phyloP scores from a whole-genome alignment of 2,329 filamentous ascomycete genomes.

The Trichophyton mentagrophytes region DNA sequence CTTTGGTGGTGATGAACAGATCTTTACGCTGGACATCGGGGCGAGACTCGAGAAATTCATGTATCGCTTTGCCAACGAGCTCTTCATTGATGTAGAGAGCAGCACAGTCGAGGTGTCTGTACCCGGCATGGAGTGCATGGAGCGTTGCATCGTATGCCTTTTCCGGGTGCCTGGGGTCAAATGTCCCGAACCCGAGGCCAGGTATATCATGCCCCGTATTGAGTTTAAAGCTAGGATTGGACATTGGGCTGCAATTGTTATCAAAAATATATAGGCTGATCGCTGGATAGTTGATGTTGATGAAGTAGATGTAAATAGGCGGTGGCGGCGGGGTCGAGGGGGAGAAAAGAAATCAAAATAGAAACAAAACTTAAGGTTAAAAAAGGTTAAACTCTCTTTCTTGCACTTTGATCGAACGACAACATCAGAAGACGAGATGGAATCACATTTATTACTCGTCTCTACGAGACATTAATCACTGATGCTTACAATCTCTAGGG shows the following conservation, averaged over 20 bases:
- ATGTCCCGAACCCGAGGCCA: slow-evolving; percentile 53
- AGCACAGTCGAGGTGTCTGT: slow-evolving; percentile 45
- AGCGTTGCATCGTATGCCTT: slow-evolving; percentile 43
- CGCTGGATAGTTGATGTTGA: background rate
- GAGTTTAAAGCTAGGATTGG: slow-evolving; percentile 34
- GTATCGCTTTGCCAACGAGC: slow-evolving; percentile 41
- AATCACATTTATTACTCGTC: background rate
- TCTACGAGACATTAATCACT: background rate
- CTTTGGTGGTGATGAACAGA: slow-evolving; percentile 42
- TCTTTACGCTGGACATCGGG: slow-evolving; percentile 37
- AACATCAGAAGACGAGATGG: background rate
- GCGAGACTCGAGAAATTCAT: slow-evolving; percentile 42
- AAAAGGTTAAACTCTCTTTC: background rate
- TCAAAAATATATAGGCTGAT: background rate
- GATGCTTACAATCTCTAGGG: background rate
- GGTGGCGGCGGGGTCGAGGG: background rate
- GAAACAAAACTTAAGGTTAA: background rate
- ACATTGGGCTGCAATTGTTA: background rate
- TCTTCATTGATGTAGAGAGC: slow-evolving; percentile 44
- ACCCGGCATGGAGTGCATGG: slow-evolving; percentile 40
- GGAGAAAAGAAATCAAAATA: background rate
- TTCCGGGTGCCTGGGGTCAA: slow-evolving; percentile 43
- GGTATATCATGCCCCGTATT: slow-evolving; percentile 50
- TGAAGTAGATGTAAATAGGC: background rate
- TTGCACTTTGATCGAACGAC: background rate